phyloP scores from a whole-genome alignment of 371 early-diverging fungal species.

The Mucor piriformis region DNA sequence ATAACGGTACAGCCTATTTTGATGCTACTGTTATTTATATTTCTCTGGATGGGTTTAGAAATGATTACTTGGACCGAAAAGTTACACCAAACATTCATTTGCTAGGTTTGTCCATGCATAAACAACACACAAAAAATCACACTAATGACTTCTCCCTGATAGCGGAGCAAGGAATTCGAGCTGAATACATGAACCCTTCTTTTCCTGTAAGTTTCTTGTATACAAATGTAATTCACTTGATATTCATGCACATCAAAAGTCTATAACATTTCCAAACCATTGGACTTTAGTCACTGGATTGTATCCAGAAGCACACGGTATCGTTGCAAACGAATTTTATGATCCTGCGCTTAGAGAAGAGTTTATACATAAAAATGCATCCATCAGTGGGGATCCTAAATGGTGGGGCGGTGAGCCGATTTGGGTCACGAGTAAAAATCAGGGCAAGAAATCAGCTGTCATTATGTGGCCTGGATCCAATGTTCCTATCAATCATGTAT shows the following conservation, averaged over 20 bases:
- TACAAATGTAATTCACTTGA: too few species aligned
- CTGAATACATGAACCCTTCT: constrained; percentile 73
- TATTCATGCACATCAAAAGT: too few species aligned
- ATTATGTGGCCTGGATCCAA: constrained; percentile 91
- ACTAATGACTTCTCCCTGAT: neutral
- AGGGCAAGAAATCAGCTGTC: constrained; percentile 67
- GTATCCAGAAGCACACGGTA: constrained; percentile 90
- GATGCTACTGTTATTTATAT: constrained; percentile 76
- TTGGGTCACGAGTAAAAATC: constrained; percentile 81
- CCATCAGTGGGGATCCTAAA: constrained; percentile 52
- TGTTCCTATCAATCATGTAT: constrained; percentile 48
- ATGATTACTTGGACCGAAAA: constrained; percentile 77
- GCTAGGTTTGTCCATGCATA: constrained; percentile 45
- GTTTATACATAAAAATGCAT: constrained; percentile 71
- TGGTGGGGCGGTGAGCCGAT: constrained; percentile 94
- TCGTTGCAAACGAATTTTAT: constrained; percentile 88
- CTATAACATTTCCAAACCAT: constrained; percentile 93
- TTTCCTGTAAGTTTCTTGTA: constrained; percentile 59
- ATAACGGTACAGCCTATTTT: constrained; percentile 72
- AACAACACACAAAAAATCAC: too few species aligned
- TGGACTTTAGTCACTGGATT: constrained; percentile 90
- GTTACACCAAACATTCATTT: constrained; percentile 68
- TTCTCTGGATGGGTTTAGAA: constrained; percentile 87
- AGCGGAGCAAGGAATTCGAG: constrained; percentile 51
- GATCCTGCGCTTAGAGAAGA: constrained; percentile 72